Conservation (phyloP, 2,329 filamentous ascomycete genomes). For the Colletotrichum sp. region DNA sequence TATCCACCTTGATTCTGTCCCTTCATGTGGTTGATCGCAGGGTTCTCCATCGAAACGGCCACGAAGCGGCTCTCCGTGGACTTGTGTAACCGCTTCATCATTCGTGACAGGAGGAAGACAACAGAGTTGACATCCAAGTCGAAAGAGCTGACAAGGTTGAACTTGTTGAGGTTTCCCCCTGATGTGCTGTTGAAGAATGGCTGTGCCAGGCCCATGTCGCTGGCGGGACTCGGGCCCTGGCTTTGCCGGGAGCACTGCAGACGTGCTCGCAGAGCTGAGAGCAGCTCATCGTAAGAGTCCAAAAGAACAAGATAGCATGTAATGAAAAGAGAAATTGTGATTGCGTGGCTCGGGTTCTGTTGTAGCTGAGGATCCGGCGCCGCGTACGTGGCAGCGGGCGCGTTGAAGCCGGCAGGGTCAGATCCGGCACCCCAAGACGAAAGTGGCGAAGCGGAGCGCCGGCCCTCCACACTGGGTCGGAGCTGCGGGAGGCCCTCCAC, state of each 20-base stretch:
- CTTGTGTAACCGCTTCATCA: conserved; percentile 16
- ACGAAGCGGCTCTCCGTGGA: conserved; percentile 3
- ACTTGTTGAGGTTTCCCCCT: neutral
- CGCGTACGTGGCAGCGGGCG: neutral
- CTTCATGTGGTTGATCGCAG: neutral
- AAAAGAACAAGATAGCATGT: conserved; percentile 11
- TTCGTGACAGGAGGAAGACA: conserved; percentile 2
- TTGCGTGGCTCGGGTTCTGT: neutral
- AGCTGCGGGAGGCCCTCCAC: neutral
- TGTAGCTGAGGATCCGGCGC: neutral
- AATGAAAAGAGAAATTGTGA: conserved; percentile 7
- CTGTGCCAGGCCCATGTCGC: conserved; percentile 1
- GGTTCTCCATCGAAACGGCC: neutral
- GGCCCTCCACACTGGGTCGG: neutral
- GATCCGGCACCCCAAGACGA: neutral
- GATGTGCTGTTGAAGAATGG: neutral
- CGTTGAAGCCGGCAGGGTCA: neutral
- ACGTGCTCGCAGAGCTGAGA: neutral
- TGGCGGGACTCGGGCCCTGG: neutral
- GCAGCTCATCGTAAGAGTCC: conserved; percentile 7
- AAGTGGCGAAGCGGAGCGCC: neutral
- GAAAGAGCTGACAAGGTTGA: neutral
- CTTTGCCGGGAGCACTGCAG: conserved; percentile 11
- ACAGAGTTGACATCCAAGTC: conserved; percentile 14
- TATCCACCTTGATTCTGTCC: neutral